These are phyloP conservation scores for Corinectria fuckeliana DNA, from an alignment of 2,329 filamentous ascomycete genomes.

Conservation along the genomic window DNA sequence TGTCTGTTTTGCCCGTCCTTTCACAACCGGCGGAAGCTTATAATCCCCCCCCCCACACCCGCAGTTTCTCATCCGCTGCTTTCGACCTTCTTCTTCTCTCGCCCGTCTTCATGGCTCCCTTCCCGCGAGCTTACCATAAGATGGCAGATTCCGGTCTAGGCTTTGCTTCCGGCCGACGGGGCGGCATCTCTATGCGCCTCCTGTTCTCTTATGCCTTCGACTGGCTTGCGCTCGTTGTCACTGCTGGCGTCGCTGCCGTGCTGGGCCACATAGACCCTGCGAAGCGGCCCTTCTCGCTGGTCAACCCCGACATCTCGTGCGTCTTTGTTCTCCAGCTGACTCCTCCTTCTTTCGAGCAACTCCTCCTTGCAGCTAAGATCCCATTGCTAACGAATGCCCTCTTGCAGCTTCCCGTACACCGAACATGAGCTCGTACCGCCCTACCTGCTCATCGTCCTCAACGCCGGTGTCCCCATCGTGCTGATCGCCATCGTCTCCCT, in stretches of 20 bases:
- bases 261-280: constrained; percentile 68
- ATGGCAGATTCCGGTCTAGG: constrained; percentile 35
- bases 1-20: no score
- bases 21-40: not conserved
- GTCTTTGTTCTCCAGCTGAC: constrained; percentile 31
- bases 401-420: constrained; percentile 70
- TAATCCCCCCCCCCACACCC: not conserved
- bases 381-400: not conserved
- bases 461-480: constrained; percentile 67
- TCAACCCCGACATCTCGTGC: constrained; percentile 76
- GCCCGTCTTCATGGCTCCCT: constrained; percentile 4
- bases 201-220: constrained; percentile 75
- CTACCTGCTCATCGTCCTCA: constrained; percentile 68
- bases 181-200: constrained; percentile 42
- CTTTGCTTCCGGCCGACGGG: constrained; percentile 21
- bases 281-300: constrained; percentile 73
- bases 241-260: constrained; percentile 63
- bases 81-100: not conserved
- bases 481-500: constrained; percentile 74
- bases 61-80: not conserved
- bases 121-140: constrained; percentile 29
- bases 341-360: not conserved
- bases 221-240: constrained; percentile 71
- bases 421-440: constrained; percentile 75
- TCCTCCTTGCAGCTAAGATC: constrained; percentile 8